A percentile compares a stretch with the other conserved stretches of the same genome.
These are phyloP conservation scores for Fusarium palustre DNA, from an alignment of 2,329 filamentous ascomycete genomes.

Conservation along the genomic window DNA sequence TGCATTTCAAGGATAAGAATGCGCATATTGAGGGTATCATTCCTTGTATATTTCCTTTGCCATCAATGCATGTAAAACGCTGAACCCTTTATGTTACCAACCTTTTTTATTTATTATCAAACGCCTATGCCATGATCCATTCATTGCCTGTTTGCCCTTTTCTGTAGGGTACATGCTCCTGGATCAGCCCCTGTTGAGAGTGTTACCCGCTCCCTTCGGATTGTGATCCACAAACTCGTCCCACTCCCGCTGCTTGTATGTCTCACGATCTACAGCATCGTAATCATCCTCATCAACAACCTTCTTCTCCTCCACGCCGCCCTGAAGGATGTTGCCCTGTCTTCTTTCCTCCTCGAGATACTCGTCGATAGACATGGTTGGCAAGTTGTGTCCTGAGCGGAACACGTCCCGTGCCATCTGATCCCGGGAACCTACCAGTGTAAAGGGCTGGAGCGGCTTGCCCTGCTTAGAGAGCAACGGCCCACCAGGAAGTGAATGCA, in stretches of 20 bases:
- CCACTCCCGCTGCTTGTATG: constrained; percentile 93
- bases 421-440: constrained; percentile 80
- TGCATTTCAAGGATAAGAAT: neutral
- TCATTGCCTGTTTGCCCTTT: neutral
- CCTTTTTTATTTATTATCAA: constrained; percentile 9
- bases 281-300: constrained; percentile 90
- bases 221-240: constrained; percentile 95
- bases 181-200: constrained; percentile 76
- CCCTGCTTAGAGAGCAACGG: constrained; percentile 83
- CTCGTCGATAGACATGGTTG: constrained; percentile 98
- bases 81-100: constrained; percentile 13
- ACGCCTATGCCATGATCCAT: constrained; percentile 30
- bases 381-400: constrained; percentile 88
- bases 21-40: constrained; percentile 22
- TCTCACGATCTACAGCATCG: constrained; percentile 89
- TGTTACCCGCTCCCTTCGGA: constrained; percentile 85
- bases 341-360: constrained; percentile 92
- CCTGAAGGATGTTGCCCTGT: constrained; percentile 89
- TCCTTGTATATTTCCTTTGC: constrained; percentile 21
- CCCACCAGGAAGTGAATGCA: constrained; percentile 66
- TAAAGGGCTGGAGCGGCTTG: constrained; percentile 91
- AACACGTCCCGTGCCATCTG: constrained; percentile 86
- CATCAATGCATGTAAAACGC: constrained; percentile 25
- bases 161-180: neutral
- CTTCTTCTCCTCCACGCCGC: constrained; percentile 80